Evolutionary conservation across 805 yeast species (phyloP).

Genomic region (Yamadazyma scolyti): DNA sequence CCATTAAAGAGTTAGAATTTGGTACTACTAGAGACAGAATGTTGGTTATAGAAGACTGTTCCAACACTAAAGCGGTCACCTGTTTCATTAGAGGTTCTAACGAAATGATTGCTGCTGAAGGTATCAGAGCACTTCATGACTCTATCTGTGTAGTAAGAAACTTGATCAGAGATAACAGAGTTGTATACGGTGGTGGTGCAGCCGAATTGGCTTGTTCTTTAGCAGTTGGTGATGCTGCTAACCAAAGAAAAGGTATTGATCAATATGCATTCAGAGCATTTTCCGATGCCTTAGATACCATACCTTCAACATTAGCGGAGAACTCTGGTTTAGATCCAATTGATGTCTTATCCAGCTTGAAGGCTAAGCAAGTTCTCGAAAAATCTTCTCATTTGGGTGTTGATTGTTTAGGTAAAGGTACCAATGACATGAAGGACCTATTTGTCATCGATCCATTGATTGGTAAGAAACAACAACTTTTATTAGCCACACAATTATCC

Average conservation of each 20-base stretch:
- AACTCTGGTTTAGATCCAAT: conserved; percentile 95
- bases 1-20: conserved; percentile 81
- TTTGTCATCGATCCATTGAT: conserved; percentile 96
- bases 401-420: conserved; percentile 86
- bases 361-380: conserved; percentile 80
- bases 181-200: conserved; percentile 99
- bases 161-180: conserved; percentile 83
- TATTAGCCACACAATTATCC: conserved; percentile 94
- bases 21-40: conserved; percentile 97
- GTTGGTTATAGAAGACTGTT: conserved; percentile 89
- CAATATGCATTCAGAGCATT: conserved; percentile 98
- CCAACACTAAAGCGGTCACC: conserved; percentile 84
- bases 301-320: conserved; percentile 94
- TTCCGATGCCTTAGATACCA: conserved; percentile 82
- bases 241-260: conserved; percentile 89
- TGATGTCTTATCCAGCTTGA: conserved; percentile 79
- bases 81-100: conserved; percentile 93
- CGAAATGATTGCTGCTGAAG: conserved; percentile 97
- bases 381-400: conserved; percentile 75
- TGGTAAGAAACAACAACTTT: conserved; percentile 93
- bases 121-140: conserved; percentile 93
- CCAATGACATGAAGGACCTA: conserved; percentile 88
- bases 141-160: conserved; percentile 97
- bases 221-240: conserved; percentile 89
- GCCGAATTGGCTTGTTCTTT: conserved; percentile 93